Evolutionary conservation across 805 yeast species (phyloP).

Genomic region (Peterozyma xylosa): DNA sequence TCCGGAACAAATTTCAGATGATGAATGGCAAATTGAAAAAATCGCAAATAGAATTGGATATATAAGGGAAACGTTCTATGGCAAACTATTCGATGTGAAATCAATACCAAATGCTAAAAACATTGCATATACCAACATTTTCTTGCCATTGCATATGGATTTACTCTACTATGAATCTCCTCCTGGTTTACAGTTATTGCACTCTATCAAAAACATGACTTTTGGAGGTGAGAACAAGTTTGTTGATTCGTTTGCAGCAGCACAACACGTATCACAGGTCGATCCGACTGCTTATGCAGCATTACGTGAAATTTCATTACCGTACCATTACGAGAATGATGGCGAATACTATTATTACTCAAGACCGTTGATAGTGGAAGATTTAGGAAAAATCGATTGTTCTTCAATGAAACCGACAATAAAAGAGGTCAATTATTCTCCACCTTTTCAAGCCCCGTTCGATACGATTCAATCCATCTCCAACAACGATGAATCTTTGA

Average conservation of each 20-base stretch:
- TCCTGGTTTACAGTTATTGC: conserved; percentile 71
- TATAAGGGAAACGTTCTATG: conserved; percentile 64
- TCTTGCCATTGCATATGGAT: conserved; percentile 73
- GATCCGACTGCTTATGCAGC: conserved; percentile 64
- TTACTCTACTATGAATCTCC: conserved; percentile 72
- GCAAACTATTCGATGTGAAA: conserved; percentile 61
- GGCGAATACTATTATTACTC: conserved; percentile 54
- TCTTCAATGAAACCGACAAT: conserved; percentile 24
- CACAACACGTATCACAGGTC: conserved; percentile 38
- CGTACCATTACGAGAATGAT: conserved; percentile 60
- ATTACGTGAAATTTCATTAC: conserved; percentile 52
- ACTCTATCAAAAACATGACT: conserved; percentile 46
- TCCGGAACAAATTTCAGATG: conserved; percentile 32
- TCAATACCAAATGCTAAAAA: conserved; percentile 48
- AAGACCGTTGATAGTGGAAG: conserved; percentile 58
- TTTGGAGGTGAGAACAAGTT: conserved; percentile 63
- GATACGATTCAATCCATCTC: conserved; percentile 38
- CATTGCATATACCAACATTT: conserved; percentile 59
- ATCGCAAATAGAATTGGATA: conserved; percentile 50
- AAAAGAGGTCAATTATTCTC: conserved; percentile 63
- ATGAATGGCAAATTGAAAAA: conserved; percentile 27
- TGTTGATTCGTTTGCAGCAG: conserved; percentile 66
- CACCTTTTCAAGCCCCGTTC: conserved; percentile 79
- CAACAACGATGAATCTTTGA: conserved; percentile 18
- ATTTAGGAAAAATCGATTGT: conserved; percentile 13